Percentiles rank a stretch among this genome's conserved stretches.
These are phyloP conservation scores for Puccinia horiana DNA, from an alignment of 1,284 basidiomycete genomes.

Conservation along the genomic window DNA sequence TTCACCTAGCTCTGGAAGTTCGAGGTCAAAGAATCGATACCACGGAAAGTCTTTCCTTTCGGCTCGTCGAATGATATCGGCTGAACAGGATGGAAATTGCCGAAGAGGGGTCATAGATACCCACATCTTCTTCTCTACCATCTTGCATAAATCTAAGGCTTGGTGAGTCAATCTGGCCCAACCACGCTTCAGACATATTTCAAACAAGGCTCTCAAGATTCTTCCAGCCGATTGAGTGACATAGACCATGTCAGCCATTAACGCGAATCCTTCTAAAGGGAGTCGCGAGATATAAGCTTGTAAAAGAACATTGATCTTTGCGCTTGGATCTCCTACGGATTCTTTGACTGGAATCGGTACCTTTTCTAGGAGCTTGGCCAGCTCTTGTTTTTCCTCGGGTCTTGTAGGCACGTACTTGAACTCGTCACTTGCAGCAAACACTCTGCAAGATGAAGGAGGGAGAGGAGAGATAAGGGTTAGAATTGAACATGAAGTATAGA, in stretches of 20 bases:
- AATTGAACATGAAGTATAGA: neutral
- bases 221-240: constrained; percentile 64
- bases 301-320: constrained; percentile 94
- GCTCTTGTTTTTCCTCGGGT: constrained; percentile 67
- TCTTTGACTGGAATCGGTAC: constrained; percentile 99
- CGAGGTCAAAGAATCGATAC: constrained; percentile 91
- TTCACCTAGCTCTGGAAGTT: constrained; percentile 81
- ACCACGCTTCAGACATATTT: constrained; percentile 97
- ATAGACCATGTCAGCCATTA: constrained; percentile 93
- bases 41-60: constrained; percentile 99
- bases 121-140: constrained; percentile 77
- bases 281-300: constrained; percentile 95
- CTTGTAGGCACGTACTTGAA: constrained; percentile 88
- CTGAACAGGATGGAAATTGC: constrained; percentile 81
- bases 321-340: constrained; percentile 88
- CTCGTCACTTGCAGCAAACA: constrained; percentile 94
- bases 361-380: constrained; percentile 87
- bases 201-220: constrained; percentile 94
- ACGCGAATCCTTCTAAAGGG: constrained; percentile 91
- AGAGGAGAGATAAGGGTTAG: neutral
- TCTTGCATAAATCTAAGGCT: constrained; percentile 92
- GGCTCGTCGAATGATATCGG: constrained; percentile 83
- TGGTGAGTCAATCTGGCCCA: constrained; percentile 92
- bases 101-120: constrained; percentile 94
- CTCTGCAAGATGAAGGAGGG: constrained; percentile 60